Conservation (phyloP, 495 filamentous ascomycete genomes). For the Barbatosphaeria neglecta region DNA sequence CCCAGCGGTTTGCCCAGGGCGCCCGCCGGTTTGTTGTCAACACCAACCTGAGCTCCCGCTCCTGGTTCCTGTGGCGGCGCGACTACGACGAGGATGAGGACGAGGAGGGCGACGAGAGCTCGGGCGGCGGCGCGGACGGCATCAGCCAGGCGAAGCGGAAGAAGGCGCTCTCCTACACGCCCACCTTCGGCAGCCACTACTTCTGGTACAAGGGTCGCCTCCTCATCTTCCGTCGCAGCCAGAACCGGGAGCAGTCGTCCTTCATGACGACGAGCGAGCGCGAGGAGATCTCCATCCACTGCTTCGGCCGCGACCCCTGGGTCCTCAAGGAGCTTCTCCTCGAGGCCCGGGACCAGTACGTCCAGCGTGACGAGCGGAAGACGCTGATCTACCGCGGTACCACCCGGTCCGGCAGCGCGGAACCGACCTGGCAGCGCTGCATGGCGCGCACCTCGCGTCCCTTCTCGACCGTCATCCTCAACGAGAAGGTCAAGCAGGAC, state of each 20-base stretch:
- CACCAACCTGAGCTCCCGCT: constrained; percentile 40
- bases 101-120: constrained; percentile 36
- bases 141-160: constrained; percentile 34
- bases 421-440: constrained; percentile 39
- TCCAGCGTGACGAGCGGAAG: constrained; percentile 47
- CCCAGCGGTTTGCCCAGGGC: constrained; percentile 43
- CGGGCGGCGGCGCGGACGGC: constrained; percentile 2
- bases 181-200: constrained; percentile 50
- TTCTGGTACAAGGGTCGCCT: constrained; percentile 51
- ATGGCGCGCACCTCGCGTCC: constrained; percentile 56
- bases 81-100: constrained; percentile 32
- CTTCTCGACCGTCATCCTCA: constrained; percentile 77
- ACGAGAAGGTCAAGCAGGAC: constrained; percentile 58
- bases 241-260: constrained; percentile 16
- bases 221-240: constrained; percentile 42
- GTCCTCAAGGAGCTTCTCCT: constrained; percentile 54
- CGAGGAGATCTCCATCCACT: constrained; percentile 52
- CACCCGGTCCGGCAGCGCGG: constrained; percentile 17
- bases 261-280: constrained; percentile 24
- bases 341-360: constrained; percentile 48
- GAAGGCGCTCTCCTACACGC: constrained; percentile 52
- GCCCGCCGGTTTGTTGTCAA: constrained; percentile 52
- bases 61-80: constrained; percentile 33
- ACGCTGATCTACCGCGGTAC: constrained; percentile 56
- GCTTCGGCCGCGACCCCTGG: constrained; percentile 53